A percentile compares a stretch with the other conserved stretches of the same genome.
Evolutionary conservation across 1,284 basidiomycete genomes (phyloP).

Genomic region (Cutaneotrichosporon mucoides): DNA sequence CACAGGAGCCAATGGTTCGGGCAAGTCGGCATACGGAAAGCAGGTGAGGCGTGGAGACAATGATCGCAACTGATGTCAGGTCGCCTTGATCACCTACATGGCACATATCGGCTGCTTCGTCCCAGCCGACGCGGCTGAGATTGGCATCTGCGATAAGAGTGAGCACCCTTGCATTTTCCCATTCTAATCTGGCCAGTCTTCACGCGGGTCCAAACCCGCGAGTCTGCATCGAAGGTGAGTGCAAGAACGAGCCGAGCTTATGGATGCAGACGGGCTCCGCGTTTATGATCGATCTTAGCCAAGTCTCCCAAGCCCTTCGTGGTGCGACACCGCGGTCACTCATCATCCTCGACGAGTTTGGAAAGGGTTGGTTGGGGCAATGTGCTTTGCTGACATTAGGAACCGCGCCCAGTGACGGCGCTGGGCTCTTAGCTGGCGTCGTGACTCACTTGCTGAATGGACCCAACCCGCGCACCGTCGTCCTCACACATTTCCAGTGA

Average conservation of each 20-base stretch:
- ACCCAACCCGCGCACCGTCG: conserved; percentile 51
- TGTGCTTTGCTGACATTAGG: conserved; percentile 22
- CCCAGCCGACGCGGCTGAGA: conserved; percentile 71
- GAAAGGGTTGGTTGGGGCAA: conserved; percentile 38
- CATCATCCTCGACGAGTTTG: conserved; percentile 73
- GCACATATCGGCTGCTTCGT: conserved; percentile 76
- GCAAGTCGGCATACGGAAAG: conserved; percentile 85
- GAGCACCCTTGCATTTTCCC: conserved; percentile 1
- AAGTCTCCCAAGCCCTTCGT: conserved; percentile 81
- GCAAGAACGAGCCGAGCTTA: too few species aligned
- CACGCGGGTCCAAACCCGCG: conserved; percentile 82
- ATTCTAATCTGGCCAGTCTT: conserved; percentile 59
- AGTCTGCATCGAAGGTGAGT: conserved; percentile 80
- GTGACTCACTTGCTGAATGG: conserved; percentile 63
- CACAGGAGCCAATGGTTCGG: conserved; percentile 50
- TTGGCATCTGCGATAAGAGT: conserved; percentile 90
- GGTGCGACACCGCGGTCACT: conserved; percentile 76
- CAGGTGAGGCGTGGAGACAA: conserved; percentile 56
- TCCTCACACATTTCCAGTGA: conserved; percentile 87
- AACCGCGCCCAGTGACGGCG: conserved; percentile 62
- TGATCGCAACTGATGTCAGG: conserved; percentile 48
- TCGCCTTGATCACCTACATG: conserved; percentile 86
- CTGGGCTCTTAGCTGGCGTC: conserved; percentile 80
- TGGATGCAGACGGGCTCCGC: conserved; percentile 75
- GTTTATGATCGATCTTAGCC: conserved; percentile 94